Evolutionary conservation across 2,329 filamentous ascomycete genomes (phyloP).

Genomic region (Fusarium stilboides): DNA sequence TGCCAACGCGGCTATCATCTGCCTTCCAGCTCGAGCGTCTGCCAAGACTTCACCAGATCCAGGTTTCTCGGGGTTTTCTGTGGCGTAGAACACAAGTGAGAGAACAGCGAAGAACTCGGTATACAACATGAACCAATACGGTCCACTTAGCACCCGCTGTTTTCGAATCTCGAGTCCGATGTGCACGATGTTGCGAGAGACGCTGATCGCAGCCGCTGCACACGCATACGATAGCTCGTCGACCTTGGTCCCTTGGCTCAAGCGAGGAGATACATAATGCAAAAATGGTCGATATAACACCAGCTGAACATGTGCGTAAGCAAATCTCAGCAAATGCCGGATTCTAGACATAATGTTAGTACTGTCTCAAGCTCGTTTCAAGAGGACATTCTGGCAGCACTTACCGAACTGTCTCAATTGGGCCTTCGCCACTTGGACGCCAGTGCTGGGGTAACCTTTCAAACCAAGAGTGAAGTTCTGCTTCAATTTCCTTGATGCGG

Average conservation of each 20-base stretch:
- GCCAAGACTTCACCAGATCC: conserved; percentile 85
- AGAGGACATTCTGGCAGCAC: conserved; percentile 44
- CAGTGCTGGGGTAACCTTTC: conserved; percentile 80
- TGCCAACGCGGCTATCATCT: conserved; percentile 84
- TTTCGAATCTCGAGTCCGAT: conserved; percentile 85
- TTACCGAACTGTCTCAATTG: conserved; percentile 82
- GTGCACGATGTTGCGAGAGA: conserved; percentile 82
- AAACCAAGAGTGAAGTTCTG: conserved; percentile 74
- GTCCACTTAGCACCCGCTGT: conserved; percentile 81
- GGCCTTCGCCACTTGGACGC: conserved; percentile 83
- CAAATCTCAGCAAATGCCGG: conserved; percentile 83
- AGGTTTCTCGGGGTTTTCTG: conserved; percentile 83
- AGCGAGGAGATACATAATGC: conserved; percentile 81
- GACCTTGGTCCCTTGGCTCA: conserved; percentile 69
- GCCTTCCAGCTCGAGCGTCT: conserved; percentile 87
- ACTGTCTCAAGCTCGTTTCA: not conserved
- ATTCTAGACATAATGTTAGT: conserved; percentile 58
- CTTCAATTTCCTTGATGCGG: conserved; percentile 75
- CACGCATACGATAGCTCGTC: conserved; percentile 86
- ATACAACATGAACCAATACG: conserved; percentile 90
- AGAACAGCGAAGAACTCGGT: conserved; percentile 87
- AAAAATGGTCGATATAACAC: conserved; percentile 87
- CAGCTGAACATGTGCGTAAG: conserved; percentile 87
- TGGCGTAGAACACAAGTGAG: conserved; percentile 83
- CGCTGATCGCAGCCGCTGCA: conserved; percentile 72